These are phyloP conservation scores for Penicillium sclerotigenum DNA, from an alignment of 2,329 filamentous ascomycete genomes.

Conservation along the genomic window DNA sequence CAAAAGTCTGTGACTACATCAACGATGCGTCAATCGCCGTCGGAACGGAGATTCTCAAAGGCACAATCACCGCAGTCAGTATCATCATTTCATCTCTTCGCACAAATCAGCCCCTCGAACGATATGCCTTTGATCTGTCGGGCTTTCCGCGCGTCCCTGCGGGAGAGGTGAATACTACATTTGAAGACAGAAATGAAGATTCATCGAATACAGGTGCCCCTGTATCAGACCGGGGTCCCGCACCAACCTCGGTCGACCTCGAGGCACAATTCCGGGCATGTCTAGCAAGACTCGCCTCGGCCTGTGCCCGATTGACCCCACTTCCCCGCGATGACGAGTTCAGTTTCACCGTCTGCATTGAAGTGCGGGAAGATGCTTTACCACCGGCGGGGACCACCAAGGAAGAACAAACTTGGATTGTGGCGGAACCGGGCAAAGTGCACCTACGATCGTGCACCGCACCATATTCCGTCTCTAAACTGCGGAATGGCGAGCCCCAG, in stretches of 20 bases:
- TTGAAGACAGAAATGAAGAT: conserved; percentile 44
- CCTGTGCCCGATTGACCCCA: conserved; percentile 43
- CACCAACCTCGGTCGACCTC: conserved; percentile 41
- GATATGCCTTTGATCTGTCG: conserved; percentile 60
- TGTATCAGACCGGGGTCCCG: conserved; percentile 27
- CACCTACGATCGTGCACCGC: conserved; percentile 41
- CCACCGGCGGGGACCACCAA: conserved; percentile 46
- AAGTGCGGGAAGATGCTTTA: conserved; percentile 47
- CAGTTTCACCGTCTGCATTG: conserved; percentile 50
- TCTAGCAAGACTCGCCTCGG: conserved; percentile 44
- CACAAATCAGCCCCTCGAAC: conserved; percentile 54
- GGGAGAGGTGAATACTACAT: conserved; percentile 50
- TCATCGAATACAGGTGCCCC: conserved; percentile 31
- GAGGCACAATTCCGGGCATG: conserved; percentile 51
- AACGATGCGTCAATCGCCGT: conserved; percentile 73
- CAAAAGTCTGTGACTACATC: conserved; percentile 81
- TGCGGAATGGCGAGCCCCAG: conserved; percentile 37
- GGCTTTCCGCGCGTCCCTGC: conserved; percentile 51
- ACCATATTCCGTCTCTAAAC: conserved; percentile 39
- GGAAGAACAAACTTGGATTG: conserved; percentile 59
- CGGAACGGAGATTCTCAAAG: conserved; percentile 64
- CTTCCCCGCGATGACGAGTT: conserved; percentile 48
- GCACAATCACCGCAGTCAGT: conserved; percentile 53
- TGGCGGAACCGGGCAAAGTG: conserved; percentile 51
- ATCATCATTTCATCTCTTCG: conserved; percentile 55